Evolutionary conservation across 768 basidiomycete genomes (phyloP), one percentile per base, ranked within the genome.

Genomic region (Podaxis rugospora): DNA sequence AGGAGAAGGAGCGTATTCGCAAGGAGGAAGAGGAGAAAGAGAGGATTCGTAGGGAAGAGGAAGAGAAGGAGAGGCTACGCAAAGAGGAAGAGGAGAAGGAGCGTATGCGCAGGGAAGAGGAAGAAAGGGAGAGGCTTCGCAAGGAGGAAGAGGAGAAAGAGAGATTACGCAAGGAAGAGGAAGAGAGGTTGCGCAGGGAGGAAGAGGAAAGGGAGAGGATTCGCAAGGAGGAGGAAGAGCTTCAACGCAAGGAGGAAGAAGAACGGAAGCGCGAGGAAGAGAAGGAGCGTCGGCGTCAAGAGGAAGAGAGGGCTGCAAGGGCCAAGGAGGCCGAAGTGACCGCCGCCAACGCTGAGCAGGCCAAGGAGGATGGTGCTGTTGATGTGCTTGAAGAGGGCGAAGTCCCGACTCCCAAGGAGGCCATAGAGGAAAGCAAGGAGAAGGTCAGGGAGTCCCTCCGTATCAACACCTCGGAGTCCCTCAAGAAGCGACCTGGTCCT

Each of bases 401-500:
- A 42, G 72, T 44, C 76, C 74, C 59, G 64, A 66, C 35, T 67
- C 71, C 57, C 73, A 77, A 39, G 54, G 75, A 78, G 27, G 76
- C 57, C 73, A 78, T 39, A 53, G 76, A 78, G 27, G 76, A 78
- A 39, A 57, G 66, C n/a, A 76, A 76, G 55, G 78, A 74, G 62
- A 85, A 77, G 51, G 68, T 73, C 36, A 85, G 83, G 68, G 86
- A 86, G 47, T 23, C 73, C 10, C 76, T 91, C 18, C 87, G 88
- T 47, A 89, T 90, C 71, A 86, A 85, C 70, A 88, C 89, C 0
- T 73, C 81, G 10, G 67, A 59, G 14, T 35, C 78, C 1, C 72
- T 76, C 52, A 83, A 77, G 64, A 82, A 77, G 44, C 84, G 89
- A 28, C 91, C 92, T 25, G 90, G 85, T 57, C 88, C 83, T 35